Evolutionary conservation across 129 eudicot genomes (phyloP).

Genomic region (Flaveria ramosissima): DNA sequence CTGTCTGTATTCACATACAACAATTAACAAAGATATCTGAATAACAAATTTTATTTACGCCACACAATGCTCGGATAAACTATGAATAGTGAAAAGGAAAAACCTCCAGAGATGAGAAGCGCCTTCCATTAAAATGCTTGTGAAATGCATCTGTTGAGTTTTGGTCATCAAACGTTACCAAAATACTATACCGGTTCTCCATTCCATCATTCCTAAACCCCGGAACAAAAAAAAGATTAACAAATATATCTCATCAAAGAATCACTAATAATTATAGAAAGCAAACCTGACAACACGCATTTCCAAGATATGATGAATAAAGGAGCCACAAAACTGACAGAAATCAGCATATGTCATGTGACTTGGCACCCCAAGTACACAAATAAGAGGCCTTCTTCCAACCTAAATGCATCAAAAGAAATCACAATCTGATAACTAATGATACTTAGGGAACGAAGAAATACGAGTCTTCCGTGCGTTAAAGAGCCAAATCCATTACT

Average conservation of each 20-base stretch:
- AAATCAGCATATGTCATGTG: constrained; percentile 98
- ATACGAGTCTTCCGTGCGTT: not conserved
- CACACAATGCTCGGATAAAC: not conserved
- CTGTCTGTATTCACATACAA: constrained; percentile 52
- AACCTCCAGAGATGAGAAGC: constrained; percentile 91
- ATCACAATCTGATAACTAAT: not conserved
- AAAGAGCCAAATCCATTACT: not conserved
- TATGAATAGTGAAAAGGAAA: not conserved
- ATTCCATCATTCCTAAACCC: constrained; percentile 72
- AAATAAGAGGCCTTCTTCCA: constrained; percentile 77
- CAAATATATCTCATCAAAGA: constrained; percentile 4
- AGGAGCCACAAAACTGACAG: constrained; percentile 92
- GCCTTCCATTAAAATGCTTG: constrained; percentile 77
- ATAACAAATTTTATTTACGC: not conserved
- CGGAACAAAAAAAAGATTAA: constrained; percentile 17
- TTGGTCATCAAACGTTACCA: constrained; percentile 78
- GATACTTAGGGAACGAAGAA: no score
- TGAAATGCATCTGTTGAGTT: constrained; percentile 70
- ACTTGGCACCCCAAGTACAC: constrained; percentile 95
- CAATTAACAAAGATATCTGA: not conserved
- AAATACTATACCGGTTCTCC: constrained; percentile 79
- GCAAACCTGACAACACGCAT: constrained; percentile 89
- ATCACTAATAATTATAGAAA: not conserved
- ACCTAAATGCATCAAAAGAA: constrained; percentile 46
- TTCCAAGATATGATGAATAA: constrained; percentile 81